A percentile compares a stretch with the other conserved stretches of the same genome.
phyloP scores from a whole-genome alignment of 176 grass and related monocot species.

The Musa beccarii region DNA sequence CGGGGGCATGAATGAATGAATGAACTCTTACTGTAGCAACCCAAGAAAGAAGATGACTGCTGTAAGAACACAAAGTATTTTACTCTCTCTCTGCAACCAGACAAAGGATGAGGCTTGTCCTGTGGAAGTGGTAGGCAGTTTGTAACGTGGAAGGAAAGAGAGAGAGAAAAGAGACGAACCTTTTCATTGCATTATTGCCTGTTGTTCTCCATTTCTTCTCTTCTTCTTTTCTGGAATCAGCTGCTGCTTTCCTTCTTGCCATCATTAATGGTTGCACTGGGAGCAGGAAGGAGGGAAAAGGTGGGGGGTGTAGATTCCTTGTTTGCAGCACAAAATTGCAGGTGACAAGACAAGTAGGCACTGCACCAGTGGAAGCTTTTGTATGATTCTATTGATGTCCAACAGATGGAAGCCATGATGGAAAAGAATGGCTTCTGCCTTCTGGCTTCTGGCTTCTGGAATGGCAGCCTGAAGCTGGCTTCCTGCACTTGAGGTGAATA shows the following conservation, averaged over 20 bases:
- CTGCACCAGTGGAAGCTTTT: background rate
- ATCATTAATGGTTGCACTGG: slow-evolving; percentile 1
- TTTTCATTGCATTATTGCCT: background rate
- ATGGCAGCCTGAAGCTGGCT: background rate
- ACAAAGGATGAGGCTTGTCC: background rate
- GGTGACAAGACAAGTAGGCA: background rate
- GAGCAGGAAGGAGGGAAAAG: background rate
- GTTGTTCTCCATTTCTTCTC: background rate
- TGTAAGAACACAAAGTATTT: too few species aligned
- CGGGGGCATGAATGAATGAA: too few species aligned
- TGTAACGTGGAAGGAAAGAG: background rate
- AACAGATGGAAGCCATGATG: slow-evolving; percentile 9
- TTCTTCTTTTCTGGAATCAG: background rate
- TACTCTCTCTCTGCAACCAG: background rate
- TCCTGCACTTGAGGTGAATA: too few species aligned
- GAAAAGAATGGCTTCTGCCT: background rate
- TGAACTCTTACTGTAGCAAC: too few species aligned
- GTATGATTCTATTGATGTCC: slow-evolving; percentile 4
- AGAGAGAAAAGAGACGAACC: background rate
- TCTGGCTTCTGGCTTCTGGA: background rate
- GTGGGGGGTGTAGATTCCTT: background rate
- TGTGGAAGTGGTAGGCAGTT: background rate
- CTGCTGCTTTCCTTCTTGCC: background rate
- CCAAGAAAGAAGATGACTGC: too few species aligned
- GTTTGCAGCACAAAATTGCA: background rate